Evolutionary conservation across 2,329 filamentous ascomycete species (phyloP).

Genomic region (Trichocomaceae sp.): DNA sequence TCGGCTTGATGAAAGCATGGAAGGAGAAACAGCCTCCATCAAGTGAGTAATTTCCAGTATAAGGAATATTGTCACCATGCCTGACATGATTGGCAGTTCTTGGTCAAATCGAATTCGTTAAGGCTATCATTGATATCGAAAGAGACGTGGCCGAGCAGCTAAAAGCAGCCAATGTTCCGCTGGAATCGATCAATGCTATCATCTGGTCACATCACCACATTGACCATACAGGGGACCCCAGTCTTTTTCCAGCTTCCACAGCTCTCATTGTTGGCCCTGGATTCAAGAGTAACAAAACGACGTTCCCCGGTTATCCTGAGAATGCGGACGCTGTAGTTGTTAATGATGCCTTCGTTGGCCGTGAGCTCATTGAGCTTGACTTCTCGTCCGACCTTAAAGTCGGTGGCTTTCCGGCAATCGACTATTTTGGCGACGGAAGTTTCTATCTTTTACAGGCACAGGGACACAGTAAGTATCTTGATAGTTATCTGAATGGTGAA

Average conservation of each 20-base stretch:
- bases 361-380: slow-evolving; percentile 18
- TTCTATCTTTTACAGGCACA: slow-evolving; percentile 45
- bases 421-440: slow-evolving; percentile 52
- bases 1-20: slow-evolving; percentile 27
- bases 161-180: slow-evolving; percentile 13
- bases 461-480: slow-evolving; percentile 4
- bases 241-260: slow-evolving; percentile 19
- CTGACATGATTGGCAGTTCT: background rate
- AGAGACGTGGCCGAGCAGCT: slow-evolving; percentile 24
- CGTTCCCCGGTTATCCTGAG: slow-evolving; percentile 18
- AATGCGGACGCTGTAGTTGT: slow-evolving; percentile 18
- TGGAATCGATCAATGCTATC: slow-evolving; percentile 21
- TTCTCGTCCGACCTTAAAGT: slow-evolving; percentile 15
- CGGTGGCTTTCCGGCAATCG: slow-evolving; percentile 33
- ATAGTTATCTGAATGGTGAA: too few species aligned
- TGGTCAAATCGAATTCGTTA: background rate
- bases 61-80: slow-evolving; percentile 8
- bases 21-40: slow-evolving; percentile 21
- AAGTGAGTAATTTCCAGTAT: slow-evolving; percentile 7
- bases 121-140: background rate
- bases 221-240: slow-evolving; percentile 25
- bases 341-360: slow-evolving; percentile 14
- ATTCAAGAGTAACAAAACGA: slow-evolving; percentile 14
- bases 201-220: slow-evolving; percentile 27
- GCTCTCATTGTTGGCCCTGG: slow-evolving; percentile 22